Evolutionary conservation across 352 stramenopile species (phyloP), one percentile per base, ranked within the genome.

Genomic region (Phytophthora melonis): DNA sequence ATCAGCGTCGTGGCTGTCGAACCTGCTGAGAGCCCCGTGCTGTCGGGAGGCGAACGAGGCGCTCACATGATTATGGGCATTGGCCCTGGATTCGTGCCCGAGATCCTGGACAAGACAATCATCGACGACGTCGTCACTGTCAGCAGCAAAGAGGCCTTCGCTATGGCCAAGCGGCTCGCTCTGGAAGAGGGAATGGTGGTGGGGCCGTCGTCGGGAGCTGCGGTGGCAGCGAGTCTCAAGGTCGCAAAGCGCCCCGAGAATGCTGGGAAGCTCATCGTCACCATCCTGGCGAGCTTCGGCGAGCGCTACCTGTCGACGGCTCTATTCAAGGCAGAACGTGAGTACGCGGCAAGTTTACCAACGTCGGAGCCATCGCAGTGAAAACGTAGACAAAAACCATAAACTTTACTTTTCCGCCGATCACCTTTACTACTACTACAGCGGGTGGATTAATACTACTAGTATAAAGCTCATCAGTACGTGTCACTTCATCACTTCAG

Each of bases 271-370:
- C 79, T 95, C 41, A 96, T 94, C 61, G 93, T 98, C 25, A 87
- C 87, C 57, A 95, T 98, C 70, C 81, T 97, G 69, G 90, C 93
- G n/a, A 95, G 84, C 63, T 97, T 97, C 76, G 93, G 93, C 61
- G 93, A 97, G 77, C 85, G 88, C 36, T 95, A 95, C 74, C 70
- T 93, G 74, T 93, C 84, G 53, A 92, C 88, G 58, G 68, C 86
- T 39, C 80, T 94, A 39, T 94, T 94, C 61, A 84, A 93, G 50
- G 72, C 78, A 58, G 88, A 94, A 70, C 84, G 88, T 56, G 86
- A 92, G 72, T 88, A 77, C 64, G 88, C 88, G 25, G 86, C 88
- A 32, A 79, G 84, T 19, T 67, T 94, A 39, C 74, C 64, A 47
- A 94, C 72, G 57, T 76, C 68, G 3, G 72, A 76, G 56, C 60